Conservation (phyloP, 78 protist species). For the Dictyostelium capitatum region DNA sequence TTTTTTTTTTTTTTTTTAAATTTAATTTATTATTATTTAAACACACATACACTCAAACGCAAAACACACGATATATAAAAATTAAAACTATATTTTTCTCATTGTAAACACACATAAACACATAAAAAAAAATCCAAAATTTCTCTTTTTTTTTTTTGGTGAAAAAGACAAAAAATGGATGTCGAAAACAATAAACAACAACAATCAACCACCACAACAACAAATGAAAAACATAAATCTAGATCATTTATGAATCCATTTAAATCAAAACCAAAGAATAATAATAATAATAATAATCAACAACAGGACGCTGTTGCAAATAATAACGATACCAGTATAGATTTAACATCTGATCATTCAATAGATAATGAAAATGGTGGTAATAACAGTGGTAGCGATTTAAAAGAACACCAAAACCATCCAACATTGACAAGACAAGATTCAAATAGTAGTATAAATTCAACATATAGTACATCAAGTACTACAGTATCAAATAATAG, state of each 20-base stretch:
- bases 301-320: conserved; percentile 8
- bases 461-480: background rate
- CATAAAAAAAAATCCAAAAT: too few species aligned
- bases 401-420: background rate
- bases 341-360: background rate
- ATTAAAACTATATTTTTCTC: too few species aligned
- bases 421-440: conserved; percentile 8
- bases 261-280: background rate
- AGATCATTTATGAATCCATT: background rate
- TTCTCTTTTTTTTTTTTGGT: too few species aligned
- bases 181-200: background rate
- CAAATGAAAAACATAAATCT: background rate
- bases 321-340: background rate
- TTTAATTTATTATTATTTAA: too few species aligned
- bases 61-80: too few species aligned
- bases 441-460: conserved; percentile 10
- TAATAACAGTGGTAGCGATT: background rate
- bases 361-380: background rate
- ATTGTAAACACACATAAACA: too few species aligned
- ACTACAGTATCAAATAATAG: background rate
- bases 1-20: too few species aligned
- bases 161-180: background rate
- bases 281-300: background rate
- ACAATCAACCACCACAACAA: too few species aligned
- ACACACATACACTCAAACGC: too few species aligned